A percentile compares a stretch with the other conserved stretches of the same genome.
phyloP scores from a whole-genome alignment of 176 grass and related monocot genomes.

The Hsuehochloa calcarea region DNA sequence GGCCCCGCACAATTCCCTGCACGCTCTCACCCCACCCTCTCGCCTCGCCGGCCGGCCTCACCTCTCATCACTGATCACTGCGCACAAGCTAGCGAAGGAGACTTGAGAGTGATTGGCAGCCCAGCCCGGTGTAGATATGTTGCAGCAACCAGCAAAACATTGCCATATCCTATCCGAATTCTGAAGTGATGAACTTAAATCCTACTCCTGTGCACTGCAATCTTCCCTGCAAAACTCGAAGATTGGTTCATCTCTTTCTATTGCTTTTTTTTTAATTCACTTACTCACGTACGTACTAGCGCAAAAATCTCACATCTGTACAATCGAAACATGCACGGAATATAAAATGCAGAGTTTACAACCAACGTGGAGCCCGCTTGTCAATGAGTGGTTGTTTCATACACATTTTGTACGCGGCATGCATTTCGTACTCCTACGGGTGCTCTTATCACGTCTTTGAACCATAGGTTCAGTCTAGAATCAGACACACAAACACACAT shows the following conservation, averaged over 20 bases:
- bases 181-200: not conserved
- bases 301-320: not conserved
- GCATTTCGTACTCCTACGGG: not conserved
- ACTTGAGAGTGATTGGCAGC: slow-evolving; percentile 24
- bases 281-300: not conserved
- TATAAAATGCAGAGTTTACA: not conserved
- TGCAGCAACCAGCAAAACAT: not conserved
- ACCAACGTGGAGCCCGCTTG: not conserved
- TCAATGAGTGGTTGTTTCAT: not conserved
- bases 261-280: not conserved
- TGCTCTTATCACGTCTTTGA: not conserved
- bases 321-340: not conserved
- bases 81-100: not conserved
- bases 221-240: not conserved
- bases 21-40: not conserved
- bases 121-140: not conserved
- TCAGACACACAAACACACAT: not conserved
- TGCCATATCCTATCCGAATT: slow-evolving; percentile 20
- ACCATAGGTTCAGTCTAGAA: not conserved
- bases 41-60: not conserved
- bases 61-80: slow-evolving; percentile 39
- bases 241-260: not conserved
- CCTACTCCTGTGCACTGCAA: not conserved
- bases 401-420: not conserved
- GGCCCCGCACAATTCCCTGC: slow-evolving; percentile 40